A percentile compares a stretch with the other conserved stretches of the same genome.
These are phyloP conservation scores for Microstroma glucosiphilum DNA, from an alignment of 1,284 basidiomycete genomes.

Conservation along the genomic window DNA sequence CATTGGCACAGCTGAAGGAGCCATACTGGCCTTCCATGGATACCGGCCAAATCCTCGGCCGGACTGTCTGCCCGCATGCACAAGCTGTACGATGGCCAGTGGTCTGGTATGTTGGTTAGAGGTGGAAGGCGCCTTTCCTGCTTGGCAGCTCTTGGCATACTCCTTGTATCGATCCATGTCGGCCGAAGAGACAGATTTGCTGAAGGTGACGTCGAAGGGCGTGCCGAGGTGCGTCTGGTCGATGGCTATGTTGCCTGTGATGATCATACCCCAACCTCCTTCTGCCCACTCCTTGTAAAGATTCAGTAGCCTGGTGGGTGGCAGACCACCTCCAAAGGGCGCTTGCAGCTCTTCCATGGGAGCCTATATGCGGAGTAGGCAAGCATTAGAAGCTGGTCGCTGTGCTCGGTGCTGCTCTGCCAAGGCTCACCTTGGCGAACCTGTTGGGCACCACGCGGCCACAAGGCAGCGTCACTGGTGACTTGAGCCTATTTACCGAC, in stretches of 20 bases:
- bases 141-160: constrained; percentile 46
- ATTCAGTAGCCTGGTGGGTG: constrained; percentile 55
- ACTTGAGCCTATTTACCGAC: constrained; percentile 35
- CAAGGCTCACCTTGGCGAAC: constrained; percentile 55
- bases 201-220: constrained; percentile 67
- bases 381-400: constrained; percentile 54
- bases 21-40: constrained; percentile 62
- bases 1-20: constrained; percentile 66
- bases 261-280: constrained; percentile 77
- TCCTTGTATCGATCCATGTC: constrained; percentile 20
- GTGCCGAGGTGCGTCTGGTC: constrained; percentile 66
- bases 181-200: constrained; percentile 15
- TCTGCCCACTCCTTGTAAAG: constrained; percentile 73
- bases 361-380: constrained; percentile 19
- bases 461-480: constrained; percentile 59
- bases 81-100: constrained; percentile 66
- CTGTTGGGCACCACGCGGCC: constrained; percentile 55
- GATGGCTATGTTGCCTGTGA: constrained; percentile 84
- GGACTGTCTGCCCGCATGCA: constrained; percentile 80
- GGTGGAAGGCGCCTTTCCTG: constrained; percentile 53
- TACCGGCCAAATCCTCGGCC: constrained; percentile 64
- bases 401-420: constrained; percentile 54
- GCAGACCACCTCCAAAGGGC: constrained; percentile 34
- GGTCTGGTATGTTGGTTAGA: constrained; percentile 24
- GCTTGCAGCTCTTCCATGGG: constrained; percentile 45